A percentile compares a stretch with the other conserved stretches of the same genome.
phyloP scores from a whole-genome alignment of 202 grass and related monocot species.

The Schoenoplectus triqueter region DNA sequence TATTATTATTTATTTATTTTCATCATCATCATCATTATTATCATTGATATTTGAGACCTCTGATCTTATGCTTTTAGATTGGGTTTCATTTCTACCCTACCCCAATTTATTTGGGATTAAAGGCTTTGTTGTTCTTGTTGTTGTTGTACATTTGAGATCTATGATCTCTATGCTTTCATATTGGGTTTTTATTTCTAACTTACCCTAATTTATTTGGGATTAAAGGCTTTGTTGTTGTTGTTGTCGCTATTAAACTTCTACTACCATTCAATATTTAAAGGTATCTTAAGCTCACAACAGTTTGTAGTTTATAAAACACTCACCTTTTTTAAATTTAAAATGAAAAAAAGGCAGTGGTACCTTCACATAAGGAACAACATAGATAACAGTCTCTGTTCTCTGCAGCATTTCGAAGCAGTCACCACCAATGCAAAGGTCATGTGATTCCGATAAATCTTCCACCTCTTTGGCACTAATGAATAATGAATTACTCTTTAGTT shows the following conservation, averaged over 20 bases:
- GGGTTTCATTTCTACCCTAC: no score
- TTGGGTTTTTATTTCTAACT: no score
- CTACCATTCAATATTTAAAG: not conserved
- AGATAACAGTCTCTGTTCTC: conserved; percentile 74
- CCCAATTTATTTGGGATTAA: no score
- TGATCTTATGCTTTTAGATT: no score
- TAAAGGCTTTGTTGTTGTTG: no score
- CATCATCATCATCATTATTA: no score
- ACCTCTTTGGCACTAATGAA: conserved; percentile 66
- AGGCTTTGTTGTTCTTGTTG: no score
- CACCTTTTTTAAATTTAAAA: conserved; percentile 30
- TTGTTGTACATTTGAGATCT: no score
- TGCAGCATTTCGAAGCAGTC: conserved; percentile 99
- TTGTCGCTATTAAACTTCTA: not conserved
- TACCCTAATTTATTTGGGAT: no score
- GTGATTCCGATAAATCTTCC: conserved; percentile 62
- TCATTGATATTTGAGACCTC: no score
- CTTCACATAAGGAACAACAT: conserved; percentile 97
- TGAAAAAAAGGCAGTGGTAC: conserved; percentile 39
- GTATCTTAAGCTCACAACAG: conserved; percentile 4
- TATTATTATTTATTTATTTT: no score
- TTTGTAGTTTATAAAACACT: conserved; percentile 12
- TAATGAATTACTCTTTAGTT: conserved; percentile 32
- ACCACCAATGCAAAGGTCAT: conserved; percentile 93
- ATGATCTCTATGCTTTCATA: no score